Evolutionary conservation across 2,329 filamentous ascomycete species (phyloP).

Genomic region (Geosmithia flava): DNA sequence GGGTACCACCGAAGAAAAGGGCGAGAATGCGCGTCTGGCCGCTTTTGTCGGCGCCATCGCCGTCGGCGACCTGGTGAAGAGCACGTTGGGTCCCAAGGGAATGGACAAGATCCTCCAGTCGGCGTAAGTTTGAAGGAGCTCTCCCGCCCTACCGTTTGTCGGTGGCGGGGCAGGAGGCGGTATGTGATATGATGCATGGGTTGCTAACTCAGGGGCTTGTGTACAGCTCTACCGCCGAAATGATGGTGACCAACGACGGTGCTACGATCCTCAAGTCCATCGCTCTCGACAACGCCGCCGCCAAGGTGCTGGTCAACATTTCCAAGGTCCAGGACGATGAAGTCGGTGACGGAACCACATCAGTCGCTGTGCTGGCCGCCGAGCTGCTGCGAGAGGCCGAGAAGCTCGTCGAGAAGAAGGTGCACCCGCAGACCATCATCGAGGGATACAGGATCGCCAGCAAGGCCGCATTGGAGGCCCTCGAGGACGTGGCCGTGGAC

Average conservation of each 20-base stretch:
- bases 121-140: slow-evolving; percentile 47
- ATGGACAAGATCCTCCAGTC: slow-evolving; percentile 99
- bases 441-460: slow-evolving; percentile 98
- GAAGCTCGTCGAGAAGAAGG: slow-evolving; percentile 95
- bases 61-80: slow-evolving; percentile 94
- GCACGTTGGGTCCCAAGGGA: slow-evolving; percentile 90
- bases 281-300: slow-evolving; percentile 93
- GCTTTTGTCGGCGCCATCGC: slow-evolving; percentile 97
- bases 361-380: slow-evolving; percentile 89
- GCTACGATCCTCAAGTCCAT: slow-evolving; percentile 98
- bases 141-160: background rate
- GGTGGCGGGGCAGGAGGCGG: background rate
- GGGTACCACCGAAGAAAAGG: slow-evolving; percentile 94
- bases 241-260: slow-evolving; percentile 98
- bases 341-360: slow-evolving; percentile 95
- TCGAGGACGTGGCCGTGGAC: slow-evolving; percentile 78
- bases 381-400: slow-evolving; percentile 94
- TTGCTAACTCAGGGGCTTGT: background rate
- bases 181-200: background rate
- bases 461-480: slow-evolving; percentile 69
- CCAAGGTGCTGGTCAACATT: slow-evolving; percentile 97
- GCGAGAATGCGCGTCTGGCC: slow-evolving; percentile 96
- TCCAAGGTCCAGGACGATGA: slow-evolving; percentile 99
- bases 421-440: slow-evolving; percentile 98
- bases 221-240: slow-evolving; percentile 78